Evolutionary conservation across 1,284 basidiomycete genomes (phyloP).

Genomic region (Veloboletus limbatus): DNA sequence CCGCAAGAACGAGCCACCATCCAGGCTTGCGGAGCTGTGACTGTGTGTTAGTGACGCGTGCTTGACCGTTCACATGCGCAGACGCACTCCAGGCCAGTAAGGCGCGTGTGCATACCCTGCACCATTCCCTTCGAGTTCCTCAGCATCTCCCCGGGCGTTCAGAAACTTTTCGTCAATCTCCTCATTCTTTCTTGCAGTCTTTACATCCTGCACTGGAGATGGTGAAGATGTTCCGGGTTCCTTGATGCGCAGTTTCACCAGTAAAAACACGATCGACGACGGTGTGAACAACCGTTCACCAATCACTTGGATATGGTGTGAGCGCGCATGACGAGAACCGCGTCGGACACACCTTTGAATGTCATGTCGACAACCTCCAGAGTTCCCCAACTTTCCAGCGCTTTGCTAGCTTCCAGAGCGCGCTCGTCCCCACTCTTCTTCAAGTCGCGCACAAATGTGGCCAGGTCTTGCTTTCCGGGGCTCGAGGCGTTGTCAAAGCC

Average conservation of each 20-base stretch:
- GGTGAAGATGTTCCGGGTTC: conserved; percentile 38
- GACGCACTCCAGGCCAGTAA: conserved; percentile 79
- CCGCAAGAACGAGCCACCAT: conserved; percentile 93
- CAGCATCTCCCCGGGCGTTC: conserved; percentile 56
- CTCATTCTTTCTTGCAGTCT: conserved; percentile 54
- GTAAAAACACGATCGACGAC: conserved; percentile 84
- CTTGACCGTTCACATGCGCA: background rate
- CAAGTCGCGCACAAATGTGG: conserved; percentile 18
- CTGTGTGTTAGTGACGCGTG: background rate
- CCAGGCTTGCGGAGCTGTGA: conserved; percentile 73
- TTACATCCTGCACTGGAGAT: conserved; percentile 38
- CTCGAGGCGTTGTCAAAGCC: conserved; percentile 51
- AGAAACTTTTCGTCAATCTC: conserved; percentile 68
- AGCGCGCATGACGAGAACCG: background rate
- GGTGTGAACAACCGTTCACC: conserved; percentile 90
- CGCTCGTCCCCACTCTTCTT: conserved; percentile 20
- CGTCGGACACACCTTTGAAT: conserved; percentile 72
- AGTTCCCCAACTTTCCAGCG: conserved; percentile 73
- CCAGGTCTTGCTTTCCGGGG: conserved; percentile 21
- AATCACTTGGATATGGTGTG: conserved; percentile 57
- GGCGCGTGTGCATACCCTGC: conserved; percentile 85
- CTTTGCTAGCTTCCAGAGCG: conserved; percentile 58
- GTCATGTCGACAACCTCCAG: conserved; percentile 82
- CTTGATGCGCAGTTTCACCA: conserved; percentile 76
- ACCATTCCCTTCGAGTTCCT: conserved; percentile 50